Evolutionary conservation across 306 rosid genomes (phyloP).

Genomic region (Luffa aegyptiaca): DNA sequence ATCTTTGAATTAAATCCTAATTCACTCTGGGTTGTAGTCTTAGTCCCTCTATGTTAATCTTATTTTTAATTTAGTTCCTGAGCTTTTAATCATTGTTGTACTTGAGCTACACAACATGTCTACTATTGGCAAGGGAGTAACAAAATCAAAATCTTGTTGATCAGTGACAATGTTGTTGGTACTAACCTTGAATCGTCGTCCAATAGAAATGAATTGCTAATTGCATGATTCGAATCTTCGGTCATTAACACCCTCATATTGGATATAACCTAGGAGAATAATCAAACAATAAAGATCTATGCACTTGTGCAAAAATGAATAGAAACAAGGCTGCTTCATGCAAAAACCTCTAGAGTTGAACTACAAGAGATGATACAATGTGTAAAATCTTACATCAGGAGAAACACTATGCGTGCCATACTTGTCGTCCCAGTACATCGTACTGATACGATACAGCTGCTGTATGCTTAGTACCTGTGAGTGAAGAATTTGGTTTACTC

Average conservation of each 20-base stretch:
- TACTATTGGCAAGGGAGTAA: too few relatives aligned
- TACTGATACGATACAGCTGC: constrained; percentile 94
- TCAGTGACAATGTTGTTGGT: neutral
- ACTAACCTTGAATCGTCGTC: constrained; percentile 96
- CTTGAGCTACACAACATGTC: too few relatives aligned
- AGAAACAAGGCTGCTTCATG: neutral
- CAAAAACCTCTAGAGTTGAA: neutral
- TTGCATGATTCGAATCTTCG: constrained; percentile 85
- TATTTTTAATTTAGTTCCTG: neutral
- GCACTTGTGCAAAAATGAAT: neutral
- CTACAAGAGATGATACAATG: neutral
- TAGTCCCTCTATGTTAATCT: neutral
- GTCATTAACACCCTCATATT: constrained; percentile 92
- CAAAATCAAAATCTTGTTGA: too few relatives aligned
- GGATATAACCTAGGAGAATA: constrained; percentile 50
- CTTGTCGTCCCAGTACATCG: constrained; percentile 99
- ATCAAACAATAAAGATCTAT: neutral
- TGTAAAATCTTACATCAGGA: constrained; percentile 56
- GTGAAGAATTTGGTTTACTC: constrained; percentile 7
- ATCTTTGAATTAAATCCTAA: neutral
- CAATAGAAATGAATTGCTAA: constrained; percentile 91
- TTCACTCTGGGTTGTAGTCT: neutral
- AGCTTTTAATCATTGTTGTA: too few relatives aligned
- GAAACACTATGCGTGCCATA: constrained; percentile 98
- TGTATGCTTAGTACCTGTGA: constrained; percentile 92